phyloP scores from a whole-genome alignment of 2,329 filamentous ascomycete species.

The Tolypocladium nubicola region DNA sequence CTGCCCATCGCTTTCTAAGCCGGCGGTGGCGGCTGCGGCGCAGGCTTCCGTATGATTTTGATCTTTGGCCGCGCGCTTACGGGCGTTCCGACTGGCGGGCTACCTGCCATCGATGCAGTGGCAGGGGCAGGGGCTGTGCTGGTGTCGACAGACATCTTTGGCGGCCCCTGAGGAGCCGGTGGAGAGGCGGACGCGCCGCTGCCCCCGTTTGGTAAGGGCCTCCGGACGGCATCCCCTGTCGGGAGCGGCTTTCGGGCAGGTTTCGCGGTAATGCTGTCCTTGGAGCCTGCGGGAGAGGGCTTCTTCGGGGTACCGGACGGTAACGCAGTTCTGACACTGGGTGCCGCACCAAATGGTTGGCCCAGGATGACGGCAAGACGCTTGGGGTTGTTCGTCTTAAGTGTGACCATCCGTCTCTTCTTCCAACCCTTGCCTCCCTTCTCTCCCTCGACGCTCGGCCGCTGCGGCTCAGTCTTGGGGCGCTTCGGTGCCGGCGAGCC shows the following conservation, averaged over 20 bases:
- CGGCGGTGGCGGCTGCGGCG: slow-evolving; percentile 13
- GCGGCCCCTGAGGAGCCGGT: slow-evolving; percentile 10
- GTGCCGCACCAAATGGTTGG: slow-evolving; percentile 10
- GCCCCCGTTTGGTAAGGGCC: slow-evolving; percentile 18
- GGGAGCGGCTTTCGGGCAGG: slow-evolving; percentile 25
- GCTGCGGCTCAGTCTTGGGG: slow-evolving; percentile 22
- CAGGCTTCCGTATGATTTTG: slow-evolving; percentile 26
- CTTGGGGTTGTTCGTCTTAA: slow-evolving; percentile 22
- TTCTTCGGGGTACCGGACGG: slow-evolving; percentile 19
- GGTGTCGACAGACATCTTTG: slow-evolving; percentile 15
- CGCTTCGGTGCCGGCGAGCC: slow-evolving; percentile 25
- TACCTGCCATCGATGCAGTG: slow-evolving; percentile 10
- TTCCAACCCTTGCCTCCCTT: slow-evolving; percentile 9
- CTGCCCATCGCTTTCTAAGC: slow-evolving; percentile 7
- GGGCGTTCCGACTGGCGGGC: slow-evolving; percentile 13
- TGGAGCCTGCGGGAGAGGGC: slow-evolving; percentile 10
- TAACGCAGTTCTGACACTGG: slow-evolving; percentile 18
- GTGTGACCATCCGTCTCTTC: slow-evolving; percentile 24
- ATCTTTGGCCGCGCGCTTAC: slow-evolving; percentile 21
- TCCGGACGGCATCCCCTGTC: slow-evolving; percentile 16
- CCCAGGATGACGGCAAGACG: slow-evolving; percentile 24
- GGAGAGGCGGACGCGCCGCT: slow-evolving; percentile 11
- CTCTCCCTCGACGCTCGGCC: slow-evolving; percentile 9
- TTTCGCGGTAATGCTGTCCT: slow-evolving; percentile 21
- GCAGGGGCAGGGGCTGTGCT: slow-evolving; percentile 10